Evolutionary conservation across 805 yeast species (phyloP), one percentile per base, ranked within the genome.

Genomic region (Yamadazyma akitaensis): DNA sequence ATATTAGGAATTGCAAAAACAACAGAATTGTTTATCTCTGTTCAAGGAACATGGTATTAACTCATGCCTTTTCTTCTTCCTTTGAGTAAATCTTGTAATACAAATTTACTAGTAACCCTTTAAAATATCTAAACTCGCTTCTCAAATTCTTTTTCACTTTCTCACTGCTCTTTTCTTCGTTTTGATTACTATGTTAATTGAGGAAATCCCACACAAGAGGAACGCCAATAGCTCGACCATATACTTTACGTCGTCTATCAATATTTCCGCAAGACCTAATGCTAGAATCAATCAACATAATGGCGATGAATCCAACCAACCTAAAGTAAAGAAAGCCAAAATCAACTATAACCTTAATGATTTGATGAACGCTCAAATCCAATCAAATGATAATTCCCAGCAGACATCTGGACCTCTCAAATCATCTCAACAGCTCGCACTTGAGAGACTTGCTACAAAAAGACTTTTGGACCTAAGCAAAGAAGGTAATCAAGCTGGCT

Each of bases 261-360:
- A 72, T 49, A 56, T 72, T 13, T 60, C 70, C 6, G 76, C 77
- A 5, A 55, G 77, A 26, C 70, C 73, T 26, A 50, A 34, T 24
- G 18, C 46, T 11, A 46, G 55, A 13, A 42, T 36, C 12, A 43
- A 43, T 12, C 56, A 55, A 19, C 58, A 53, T 2, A 60, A 53
- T 17, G 54, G 51, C n/a, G 57, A 54, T n/a, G 50, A 50, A 18
- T 25, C 50, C 12, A 51, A 52, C 37, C 54, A 56, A 14, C 61
- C 58, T 28, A 57, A 62, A 47, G 67, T 67, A 48, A 65, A 62
- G 47, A 57, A 75, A 37, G 67, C 73, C 13, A 72, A 72, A 50
- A 73, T 72, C 46, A 72, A 72, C 57, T 72, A 72, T 52, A 72
- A 72, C 54, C 60, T 72, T 40, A 72, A 65, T 31, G 69, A 61